A percentile compares a stretch with the other conserved stretches of the same genome.
phyloP scores from a whole-genome alignment of 805 yeast species.

The Starmerella geochares region DNA sequence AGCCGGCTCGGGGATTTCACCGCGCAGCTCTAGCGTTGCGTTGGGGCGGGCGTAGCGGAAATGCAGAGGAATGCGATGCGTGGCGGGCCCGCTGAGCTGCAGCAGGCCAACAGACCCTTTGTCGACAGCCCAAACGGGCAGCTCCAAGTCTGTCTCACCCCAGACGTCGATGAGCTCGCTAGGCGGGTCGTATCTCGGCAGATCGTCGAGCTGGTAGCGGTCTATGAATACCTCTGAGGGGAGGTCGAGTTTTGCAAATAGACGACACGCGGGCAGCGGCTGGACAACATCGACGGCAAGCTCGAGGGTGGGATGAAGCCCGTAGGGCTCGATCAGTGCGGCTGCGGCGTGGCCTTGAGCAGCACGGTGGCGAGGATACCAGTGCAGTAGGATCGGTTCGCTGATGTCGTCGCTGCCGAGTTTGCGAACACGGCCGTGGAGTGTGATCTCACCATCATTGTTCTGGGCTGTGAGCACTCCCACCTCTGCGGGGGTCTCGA shows the following conservation, averaged over 20 bases:
- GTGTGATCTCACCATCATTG: conserved; percentile 5
- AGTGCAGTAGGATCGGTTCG: conserved; percentile 22
- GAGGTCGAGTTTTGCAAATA: conserved; percentile 37
- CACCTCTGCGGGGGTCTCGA: conserved; percentile 16
- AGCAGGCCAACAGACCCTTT: conserved; percentile 41
- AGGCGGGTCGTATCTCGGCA: conserved; percentile 25
- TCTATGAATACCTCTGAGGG: conserved; percentile 45
- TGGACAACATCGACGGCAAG: conserved; percentile 8
- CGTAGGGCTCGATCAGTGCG: conserved; percentile 20
- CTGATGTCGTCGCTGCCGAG: conserved; percentile 12
- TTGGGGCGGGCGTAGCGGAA: conserved; percentile 42
- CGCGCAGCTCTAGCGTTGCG: conserved; percentile 21
- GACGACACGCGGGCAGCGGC: conserved; percentile 34
- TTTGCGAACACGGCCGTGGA: conserved; percentile 18
- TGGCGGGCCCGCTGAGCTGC: conserved; percentile 20
- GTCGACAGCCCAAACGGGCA: conserved; percentile 41
- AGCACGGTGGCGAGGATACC: conserved; percentile 17
- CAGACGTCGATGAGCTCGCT: conserved; percentile 35
- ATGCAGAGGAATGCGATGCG: conserved; percentile 39
- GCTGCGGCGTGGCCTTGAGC: background rate
- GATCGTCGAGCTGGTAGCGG: conserved; percentile 40
- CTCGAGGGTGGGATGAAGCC: conserved; percentile 25
- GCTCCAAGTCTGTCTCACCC: conserved; percentile 51
- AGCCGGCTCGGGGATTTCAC: conserved; percentile 33
- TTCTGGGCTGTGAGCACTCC: conserved; percentile 18